Base-by-base conservation (phyloP, 495 filamentous ascomycete genomes). In the Copromyces sp. region DNA sequence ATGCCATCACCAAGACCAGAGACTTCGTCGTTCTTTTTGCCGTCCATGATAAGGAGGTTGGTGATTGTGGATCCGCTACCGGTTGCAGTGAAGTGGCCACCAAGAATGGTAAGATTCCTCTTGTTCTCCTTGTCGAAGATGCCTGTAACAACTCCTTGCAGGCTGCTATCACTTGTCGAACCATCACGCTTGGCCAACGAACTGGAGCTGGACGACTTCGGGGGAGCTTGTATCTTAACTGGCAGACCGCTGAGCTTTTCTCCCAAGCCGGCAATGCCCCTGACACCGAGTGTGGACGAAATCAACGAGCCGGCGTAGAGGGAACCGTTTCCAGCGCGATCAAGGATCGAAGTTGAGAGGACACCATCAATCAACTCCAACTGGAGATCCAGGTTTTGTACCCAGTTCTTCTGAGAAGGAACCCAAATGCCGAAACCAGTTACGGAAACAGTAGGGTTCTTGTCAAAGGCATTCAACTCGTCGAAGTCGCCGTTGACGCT, bases 401-500 rank as follows among this genome's bases (percentile, higher is more conserved):
- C 82, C 95, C 95, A 99, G 77, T 96, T 93, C 47, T 89, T 87
- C 68, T 86, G 87, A 6, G 94, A 95, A 29, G 94, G 93, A n/a
- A 98, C 91, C 95, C 95, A 99, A 35, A 98, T 84, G 39, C 92
- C 95, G 78, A 98, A 94, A 1, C 94, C 93, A 68, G 87, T 78
- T 3, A 89, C 91, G 14, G 86, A 75, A 12, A 89, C 81, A n/a
- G 88, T 86, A 12, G 85, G 76, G 74, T 89, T 91, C 69, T 82
- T 83, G 53, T 83, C 89, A 77, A 91, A 94, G 3, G 88, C 86
- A 24, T 90, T 82, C 37, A 97, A 86, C 73, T 88, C 82, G 32
- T 87, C 84, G 79, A 99, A 99, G 76, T 89, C 85, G 35, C 95
- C 95, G 76, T 89, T 96, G 65, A 99, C 81, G 4, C 90, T 88